Percentiles rank a stretch among this genome's conserved stretches.
Conservation (phyloP, 495 filamentous ascomycete genomes). For the Clohesyomyces aquaticus region DNA sequence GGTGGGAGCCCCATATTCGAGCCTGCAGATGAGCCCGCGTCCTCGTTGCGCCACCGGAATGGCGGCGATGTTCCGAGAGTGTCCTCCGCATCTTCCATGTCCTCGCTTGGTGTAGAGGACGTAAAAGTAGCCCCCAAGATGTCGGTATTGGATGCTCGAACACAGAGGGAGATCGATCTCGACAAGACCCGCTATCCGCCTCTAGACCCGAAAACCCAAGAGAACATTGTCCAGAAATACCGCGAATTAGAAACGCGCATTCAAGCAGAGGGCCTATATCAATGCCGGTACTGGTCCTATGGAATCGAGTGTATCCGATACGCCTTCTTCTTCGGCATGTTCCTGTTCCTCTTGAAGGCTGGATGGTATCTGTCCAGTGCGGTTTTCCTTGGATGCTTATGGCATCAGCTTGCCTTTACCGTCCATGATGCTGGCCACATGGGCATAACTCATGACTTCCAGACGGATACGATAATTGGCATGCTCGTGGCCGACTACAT, state of each 20-base stretch:
- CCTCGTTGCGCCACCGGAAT: conserved; percentile 27
- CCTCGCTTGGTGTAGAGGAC: conserved; percentile 50
- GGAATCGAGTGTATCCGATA: conserved; percentile 78
- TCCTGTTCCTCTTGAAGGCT: conserved; percentile 65
- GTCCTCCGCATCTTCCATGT: conserved; percentile 51
- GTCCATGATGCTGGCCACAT: conserved; percentile 98
- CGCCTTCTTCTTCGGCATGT: conserved; percentile 64
- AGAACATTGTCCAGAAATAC: conserved; percentile 78
- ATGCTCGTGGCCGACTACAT: conserved; percentile 90
- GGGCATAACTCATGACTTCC: conserved; percentile 92
- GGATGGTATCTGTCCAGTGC: conserved; percentile 78
- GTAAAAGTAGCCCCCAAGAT: conserved; percentile 54
- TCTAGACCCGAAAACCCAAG: conserved; percentile 74
- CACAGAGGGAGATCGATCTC: conserved; percentile 71
- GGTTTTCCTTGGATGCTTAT: conserved; percentile 79
- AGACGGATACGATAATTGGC: conserved; percentile 78
- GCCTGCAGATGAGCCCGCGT: conserved; percentile 28
- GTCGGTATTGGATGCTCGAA: conserved; percentile 73
- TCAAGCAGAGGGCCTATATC: conserved; percentile 72
- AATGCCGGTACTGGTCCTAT: conserved; percentile 87
- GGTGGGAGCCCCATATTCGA: conserved; percentile 49
- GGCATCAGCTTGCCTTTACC: conserved; percentile 95
- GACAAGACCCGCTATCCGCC: conserved; percentile 84
- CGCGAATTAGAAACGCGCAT: conserved; percentile 72
- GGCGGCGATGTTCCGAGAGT: conserved; percentile 15